These are phyloP conservation scores for Lithospermum erythrorhizon DNA, from an alignment of 257 asterid genomes.

Conservation along the genomic window DNA sequence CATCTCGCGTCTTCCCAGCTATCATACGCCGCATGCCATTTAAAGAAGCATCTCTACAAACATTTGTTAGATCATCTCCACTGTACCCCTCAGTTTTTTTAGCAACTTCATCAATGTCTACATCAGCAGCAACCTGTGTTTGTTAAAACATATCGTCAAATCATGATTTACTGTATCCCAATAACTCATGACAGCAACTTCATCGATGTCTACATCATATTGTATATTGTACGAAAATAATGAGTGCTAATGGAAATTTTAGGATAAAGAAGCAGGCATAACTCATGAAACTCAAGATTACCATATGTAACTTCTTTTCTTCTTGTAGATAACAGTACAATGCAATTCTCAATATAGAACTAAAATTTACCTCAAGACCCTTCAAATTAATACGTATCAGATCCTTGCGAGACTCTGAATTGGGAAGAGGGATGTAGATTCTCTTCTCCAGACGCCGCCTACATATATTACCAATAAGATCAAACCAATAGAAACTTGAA, in stretches of 20 bases:
- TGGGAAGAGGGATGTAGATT: constrained; percentile 88
- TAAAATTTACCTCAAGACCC: constrained; percentile 63
- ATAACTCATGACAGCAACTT: too few species aligned
- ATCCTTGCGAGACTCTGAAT: constrained; percentile 81
- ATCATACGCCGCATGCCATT: constrained; percentile 25
- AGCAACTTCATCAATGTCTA: constrained; percentile 86
- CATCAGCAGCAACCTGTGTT: constrained; percentile 79
- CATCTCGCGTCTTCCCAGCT: constrained; percentile 89
- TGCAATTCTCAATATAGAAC: background rate
- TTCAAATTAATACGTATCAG: constrained; percentile 80
- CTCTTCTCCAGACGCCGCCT: constrained; percentile 97
- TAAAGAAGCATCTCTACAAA: constrained; percentile 78
- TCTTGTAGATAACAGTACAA: background rate
- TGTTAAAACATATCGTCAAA: background rate
- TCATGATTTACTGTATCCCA: background rate
- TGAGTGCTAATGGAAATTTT: background rate
- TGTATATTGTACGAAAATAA: background rate
- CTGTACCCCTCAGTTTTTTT: constrained; percentile 91
- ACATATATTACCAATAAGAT: constrained; percentile 10
- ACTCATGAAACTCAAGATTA: background rate
- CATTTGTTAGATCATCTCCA: constrained; percentile 93
- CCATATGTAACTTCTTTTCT: background rate
- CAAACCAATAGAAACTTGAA: too few species aligned
- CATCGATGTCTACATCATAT: too few species aligned
- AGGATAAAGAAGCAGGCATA: background rate